These are phyloP conservation scores for Raphanus raphanistrum DNA, from an alignment of 345 rosid species.

Conservation along the genomic window DNA sequence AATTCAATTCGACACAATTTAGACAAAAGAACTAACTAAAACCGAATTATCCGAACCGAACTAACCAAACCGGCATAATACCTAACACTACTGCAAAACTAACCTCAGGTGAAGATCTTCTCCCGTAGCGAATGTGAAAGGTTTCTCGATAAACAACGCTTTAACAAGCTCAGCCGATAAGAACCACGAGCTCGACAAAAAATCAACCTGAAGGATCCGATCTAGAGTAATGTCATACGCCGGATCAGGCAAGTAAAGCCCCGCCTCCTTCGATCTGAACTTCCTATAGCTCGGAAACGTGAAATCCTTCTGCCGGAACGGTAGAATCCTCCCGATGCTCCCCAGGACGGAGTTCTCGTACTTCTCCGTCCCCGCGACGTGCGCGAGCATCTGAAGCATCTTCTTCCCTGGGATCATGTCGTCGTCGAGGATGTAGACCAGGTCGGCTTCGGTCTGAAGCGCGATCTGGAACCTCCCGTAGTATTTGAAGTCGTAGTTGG, in stretches of 20 bases:
- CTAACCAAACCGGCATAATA: background rate
- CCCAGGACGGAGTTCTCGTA: constrained; percentile 89
- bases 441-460: constrained; percentile 86
- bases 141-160: constrained; percentile 81
- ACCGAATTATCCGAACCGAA: background rate
- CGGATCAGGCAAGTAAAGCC: constrained; percentile 94
- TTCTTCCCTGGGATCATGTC: constrained; percentile 96
- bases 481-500: constrained; percentile 93
- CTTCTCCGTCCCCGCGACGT: constrained; percentile 96
- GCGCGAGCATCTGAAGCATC: constrained; percentile 88
- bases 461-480: constrained; percentile 98
- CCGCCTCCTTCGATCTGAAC: constrained; percentile 90
- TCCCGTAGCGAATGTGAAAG: constrained; percentile 89
- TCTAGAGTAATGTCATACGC: constrained; percentile 85
- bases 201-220: constrained; percentile 89
- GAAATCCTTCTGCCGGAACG: constrained; percentile 87
- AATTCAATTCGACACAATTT: background rate
- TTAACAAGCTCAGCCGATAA: constrained; percentile 90
- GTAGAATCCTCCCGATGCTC: constrained; percentile 93
- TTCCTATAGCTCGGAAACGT: constrained; percentile 97
- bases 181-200: constrained; percentile 97
- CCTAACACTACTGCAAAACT: background rate
- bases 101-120: constrained; percentile 98
- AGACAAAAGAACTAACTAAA: background rate
- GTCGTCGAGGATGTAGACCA: constrained; percentile 81